Conservation (phyloP, 371 early-diverging fungal genomes). For the Encephalitozoon cuniculi region DNA sequence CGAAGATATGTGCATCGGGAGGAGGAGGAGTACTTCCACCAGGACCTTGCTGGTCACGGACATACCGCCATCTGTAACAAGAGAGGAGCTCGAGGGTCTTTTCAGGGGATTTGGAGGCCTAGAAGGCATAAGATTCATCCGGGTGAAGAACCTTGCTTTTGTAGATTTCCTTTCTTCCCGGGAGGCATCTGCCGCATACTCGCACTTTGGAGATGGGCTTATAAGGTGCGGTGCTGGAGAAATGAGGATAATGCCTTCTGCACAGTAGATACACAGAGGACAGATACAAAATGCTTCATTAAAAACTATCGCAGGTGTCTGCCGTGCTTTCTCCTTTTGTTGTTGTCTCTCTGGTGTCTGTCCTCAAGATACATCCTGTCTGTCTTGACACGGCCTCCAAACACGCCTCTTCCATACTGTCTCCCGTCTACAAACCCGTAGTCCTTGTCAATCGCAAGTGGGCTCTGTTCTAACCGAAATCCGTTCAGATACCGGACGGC, state of each 20-base stretch:
- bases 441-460: slow-evolving; percentile 59
- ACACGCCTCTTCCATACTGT: slow-evolving; percentile 60
- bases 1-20: slow-evolving; percentile 1
- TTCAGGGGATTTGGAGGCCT: neutral
- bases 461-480: slow-evolving; percentile 37
- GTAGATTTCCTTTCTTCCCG: neutral
- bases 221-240: neutral
- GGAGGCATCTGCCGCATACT: neutral
- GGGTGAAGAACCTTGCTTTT: neutral
- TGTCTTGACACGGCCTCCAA: slow-evolving; percentile 47
- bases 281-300: neutral
- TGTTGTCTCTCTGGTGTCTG: slow-evolving; percentile 3
- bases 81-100: neutral
- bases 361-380: slow-evolving; percentile 25
- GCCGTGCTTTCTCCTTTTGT: slow-evolving; percentile 15
- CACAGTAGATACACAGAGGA: neutral
- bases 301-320: neutral
- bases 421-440: slow-evolving; percentile 59
- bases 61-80: neutral
- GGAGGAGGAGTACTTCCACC: neutral
- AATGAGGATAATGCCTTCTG: neutral
- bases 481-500: slow-evolving; percentile 36
- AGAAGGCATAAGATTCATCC: neutral
- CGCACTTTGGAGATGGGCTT: neutral
- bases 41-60: neutral